phyloP scores from a whole-genome alignment of 352 stramenopile species.

The Globisporangium abappressorium region DNA sequence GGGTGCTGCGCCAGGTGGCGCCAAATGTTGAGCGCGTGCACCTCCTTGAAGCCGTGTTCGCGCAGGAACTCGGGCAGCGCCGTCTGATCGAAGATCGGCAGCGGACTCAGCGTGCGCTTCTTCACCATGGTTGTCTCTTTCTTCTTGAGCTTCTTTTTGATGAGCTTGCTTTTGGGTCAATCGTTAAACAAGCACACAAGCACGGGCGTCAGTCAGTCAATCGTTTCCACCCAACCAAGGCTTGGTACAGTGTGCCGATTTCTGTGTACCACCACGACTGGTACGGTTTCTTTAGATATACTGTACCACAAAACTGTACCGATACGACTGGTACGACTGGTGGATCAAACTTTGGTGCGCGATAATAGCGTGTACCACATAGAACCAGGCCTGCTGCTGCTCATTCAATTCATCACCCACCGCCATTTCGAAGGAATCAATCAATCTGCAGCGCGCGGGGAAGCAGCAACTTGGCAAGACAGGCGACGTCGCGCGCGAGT shows the following conservation, averaged over 20 bases:
- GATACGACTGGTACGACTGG: not conserved
- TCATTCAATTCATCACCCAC: not conserved
- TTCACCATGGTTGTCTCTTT: constrained; percentile 58
- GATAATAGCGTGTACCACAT: too few relatives aligned
- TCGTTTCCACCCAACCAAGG: constrained; percentile 9
- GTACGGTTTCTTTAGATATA: not conserved
- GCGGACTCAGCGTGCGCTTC: constrained; percentile 74
- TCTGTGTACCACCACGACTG: not conserved
- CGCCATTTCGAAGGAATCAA: constrained; percentile 17
- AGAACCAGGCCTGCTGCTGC: too few relatives aligned
- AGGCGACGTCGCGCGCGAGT: constrained; percentile 2
- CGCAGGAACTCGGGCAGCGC: constrained; percentile 63
- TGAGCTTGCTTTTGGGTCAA: not conserved
- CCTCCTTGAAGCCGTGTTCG: constrained; percentile 65
- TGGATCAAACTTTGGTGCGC: too few relatives aligned
- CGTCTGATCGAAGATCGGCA: constrained; percentile 71
- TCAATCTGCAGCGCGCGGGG: not conserved
- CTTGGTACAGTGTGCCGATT: not conserved
- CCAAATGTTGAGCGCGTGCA: constrained; percentile 79
- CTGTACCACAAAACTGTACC: not conserved
- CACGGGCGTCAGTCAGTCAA: not conserved
- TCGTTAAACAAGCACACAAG: not conserved
- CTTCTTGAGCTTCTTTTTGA: not conserved
- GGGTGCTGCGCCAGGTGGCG: constrained; percentile 63
- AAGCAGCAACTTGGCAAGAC: not conserved